phyloP scores from a whole-genome alignment of 306 rosid genomes.

The Crotalaria pallida region DNA sequence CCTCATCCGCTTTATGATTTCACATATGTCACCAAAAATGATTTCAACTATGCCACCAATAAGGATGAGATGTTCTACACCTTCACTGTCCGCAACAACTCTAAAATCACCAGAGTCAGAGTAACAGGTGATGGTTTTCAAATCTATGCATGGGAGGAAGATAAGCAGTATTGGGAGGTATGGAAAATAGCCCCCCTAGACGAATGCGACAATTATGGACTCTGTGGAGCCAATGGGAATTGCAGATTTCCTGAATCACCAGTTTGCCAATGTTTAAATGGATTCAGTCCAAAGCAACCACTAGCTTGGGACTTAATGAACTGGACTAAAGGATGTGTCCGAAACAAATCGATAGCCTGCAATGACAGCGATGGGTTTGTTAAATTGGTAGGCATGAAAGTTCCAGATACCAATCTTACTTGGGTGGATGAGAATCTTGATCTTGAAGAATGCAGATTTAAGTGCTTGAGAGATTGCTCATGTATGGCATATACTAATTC shows the following conservation, averaged over 20 bases:
- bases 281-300: slow-evolving; percentile 26
- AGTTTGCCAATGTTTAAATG: slow-evolving; percentile 30
- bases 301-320: background rate
- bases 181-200: background rate
- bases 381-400: too few species aligned
- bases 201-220: background rate
- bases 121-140: background rate
- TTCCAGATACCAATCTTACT: too few species aligned
- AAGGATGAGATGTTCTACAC: slow-evolving; percentile 18
- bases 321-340: too few species aligned
- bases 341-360: too few species aligned
- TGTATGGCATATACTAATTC: too few species aligned
- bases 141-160: background rate
- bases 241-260: background rate
- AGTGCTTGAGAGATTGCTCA: too few species aligned
- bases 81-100: background rate
- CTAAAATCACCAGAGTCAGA: background rate
- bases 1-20: background rate
- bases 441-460: too few species aligned
- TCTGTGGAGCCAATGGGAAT: slow-evolving; percentile 30
- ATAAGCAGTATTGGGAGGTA: background rate
- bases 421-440: too few species aligned
- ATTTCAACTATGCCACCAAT: too few species aligned
- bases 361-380: too few species aligned
- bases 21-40: background rate